Evolutionary conservation across 2,329 filamentous ascomycete species (phyloP).

Genomic region (Ceratocystis papillata): DNA sequence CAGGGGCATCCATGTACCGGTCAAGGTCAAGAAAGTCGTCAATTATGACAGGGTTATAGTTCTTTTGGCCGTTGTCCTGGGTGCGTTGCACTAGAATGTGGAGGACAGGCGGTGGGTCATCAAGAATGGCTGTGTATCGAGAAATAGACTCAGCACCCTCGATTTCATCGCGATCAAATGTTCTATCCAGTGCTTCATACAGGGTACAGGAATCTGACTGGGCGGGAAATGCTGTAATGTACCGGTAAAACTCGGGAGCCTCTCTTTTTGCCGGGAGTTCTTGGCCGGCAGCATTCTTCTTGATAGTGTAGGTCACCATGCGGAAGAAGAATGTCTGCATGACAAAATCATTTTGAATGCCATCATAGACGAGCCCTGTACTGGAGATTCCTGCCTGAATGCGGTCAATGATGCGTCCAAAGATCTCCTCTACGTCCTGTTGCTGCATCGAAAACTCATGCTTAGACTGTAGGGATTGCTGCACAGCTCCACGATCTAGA

Average conservation of each 20-base stretch:
- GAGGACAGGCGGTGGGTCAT: conserved; percentile 67
- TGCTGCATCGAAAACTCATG: conserved; percentile 38
- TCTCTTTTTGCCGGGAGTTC: conserved; percentile 24
- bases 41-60: conserved; percentile 66
- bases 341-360: conserved; percentile 71
- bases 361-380: conserved; percentile 49
- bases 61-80: conserved; percentile 62
- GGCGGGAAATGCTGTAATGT: conserved; percentile 50
- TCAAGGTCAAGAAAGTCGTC: conserved; percentile 76
- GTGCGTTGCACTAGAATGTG: conserved; percentile 84
- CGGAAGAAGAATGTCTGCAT: conserved; percentile 59
- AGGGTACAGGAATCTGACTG: conserved; percentile 48
- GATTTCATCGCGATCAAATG: conserved; percentile 70
- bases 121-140: conserved; percentile 57
- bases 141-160: conserved; percentile 48
- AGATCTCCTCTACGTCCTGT: conserved; percentile 92
- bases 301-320: conserved; percentile 49
- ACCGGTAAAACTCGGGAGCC: conserved; percentile 43
- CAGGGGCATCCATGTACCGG: conserved; percentile 64
- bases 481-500: conserved; percentile 33
- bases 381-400: conserved; percentile 79
- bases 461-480: conserved; percentile 34
- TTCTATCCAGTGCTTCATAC: conserved; percentile 73
- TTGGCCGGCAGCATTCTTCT: conserved; percentile 33
- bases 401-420: conserved; percentile 82